These are phyloP conservation scores for Termitomyces sp. DNA, from an alignment of 768 basidiomycete species.

Conservation along the genomic window DNA sequence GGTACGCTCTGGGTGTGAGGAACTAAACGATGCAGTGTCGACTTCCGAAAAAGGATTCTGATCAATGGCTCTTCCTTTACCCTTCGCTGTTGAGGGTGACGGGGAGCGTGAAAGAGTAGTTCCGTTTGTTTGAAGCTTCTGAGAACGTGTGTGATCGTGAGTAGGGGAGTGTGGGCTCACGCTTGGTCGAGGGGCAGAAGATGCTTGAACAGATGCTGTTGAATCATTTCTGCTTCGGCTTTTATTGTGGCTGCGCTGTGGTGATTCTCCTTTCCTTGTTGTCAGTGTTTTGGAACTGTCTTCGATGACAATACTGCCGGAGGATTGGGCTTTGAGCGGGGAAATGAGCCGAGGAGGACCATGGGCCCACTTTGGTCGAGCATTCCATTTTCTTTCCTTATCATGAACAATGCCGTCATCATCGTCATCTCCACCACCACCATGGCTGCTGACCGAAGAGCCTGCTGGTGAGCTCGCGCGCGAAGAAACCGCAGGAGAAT, in stretches of 20 bases:
- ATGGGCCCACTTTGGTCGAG: slow-evolving; percentile 48
- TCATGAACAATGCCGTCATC: slow-evolving; percentile 19
- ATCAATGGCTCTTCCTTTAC: slow-evolving; percentile 5
- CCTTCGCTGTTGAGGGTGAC: slow-evolving; percentile 3
- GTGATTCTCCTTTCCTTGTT: slow-evolving; percentile 15
- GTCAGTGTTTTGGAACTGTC: slow-evolving; percentile 15
- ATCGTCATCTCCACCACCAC: slow-evolving; percentile 12
- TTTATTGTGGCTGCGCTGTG: background rate
- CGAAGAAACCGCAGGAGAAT: slow-evolving; percentile 25
- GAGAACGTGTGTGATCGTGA: background rate
- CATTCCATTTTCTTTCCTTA: slow-evolving; percentile 68
- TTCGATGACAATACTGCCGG: background rate
- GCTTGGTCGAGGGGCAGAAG: background rate
- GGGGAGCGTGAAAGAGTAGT: background rate
- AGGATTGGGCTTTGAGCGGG: slow-evolving; percentile 9
- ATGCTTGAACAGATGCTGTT: background rate
- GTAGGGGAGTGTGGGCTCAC: background rate
- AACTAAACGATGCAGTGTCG: slow-evolving; percentile 1
- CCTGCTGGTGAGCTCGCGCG: slow-evolving; percentile 36
- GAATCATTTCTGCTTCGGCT: background rate
- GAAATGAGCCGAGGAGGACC: slow-evolving; percentile 10
- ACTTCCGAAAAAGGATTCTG: background rate
- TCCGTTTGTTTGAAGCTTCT: background rate
- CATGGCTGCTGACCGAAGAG: slow-evolving; percentile 26
- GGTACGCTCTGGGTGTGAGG: slow-evolving; percentile 21